These are phyloP conservation scores for Vitellaria paradoxa DNA, from an alignment of 179 eudicot species.

Conservation along the genomic window DNA sequence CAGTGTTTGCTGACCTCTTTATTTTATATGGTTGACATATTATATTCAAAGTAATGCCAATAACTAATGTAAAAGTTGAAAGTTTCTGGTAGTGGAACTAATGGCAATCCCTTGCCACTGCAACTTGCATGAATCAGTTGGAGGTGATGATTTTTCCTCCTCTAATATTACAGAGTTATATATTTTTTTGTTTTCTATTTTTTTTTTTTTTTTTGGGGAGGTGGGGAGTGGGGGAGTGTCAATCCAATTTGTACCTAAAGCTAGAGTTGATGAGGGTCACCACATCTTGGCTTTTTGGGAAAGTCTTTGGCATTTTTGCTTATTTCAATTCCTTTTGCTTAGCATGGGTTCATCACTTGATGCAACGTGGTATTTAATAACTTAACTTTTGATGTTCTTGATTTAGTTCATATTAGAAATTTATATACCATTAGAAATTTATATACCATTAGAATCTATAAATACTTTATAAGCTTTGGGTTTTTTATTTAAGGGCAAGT, in stretches of 20 bases:
- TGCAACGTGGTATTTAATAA: neutral
- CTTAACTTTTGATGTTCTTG: neutral
- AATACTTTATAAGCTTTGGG: neutral
- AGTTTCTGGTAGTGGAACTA: neutral
- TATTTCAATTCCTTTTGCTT: neutral
- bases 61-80: neutral
- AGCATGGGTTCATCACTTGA: neutral
- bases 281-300: neutral
- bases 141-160: constrained; percentile 4
- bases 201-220: too few species aligned
- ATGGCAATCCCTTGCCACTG: neutral
- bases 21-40: neutral
- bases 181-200: neutral
- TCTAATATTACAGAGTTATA: neutral
- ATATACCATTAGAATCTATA: neutral
- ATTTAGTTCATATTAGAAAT: constrained; percentile 2
- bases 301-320: neutral
- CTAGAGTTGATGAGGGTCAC: neutral
- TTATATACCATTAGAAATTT: neutral
- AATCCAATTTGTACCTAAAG: neutral
- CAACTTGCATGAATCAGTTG: constrained; percentile 7
- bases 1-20: neutral
- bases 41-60: neutral
- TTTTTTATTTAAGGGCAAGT: neutral
- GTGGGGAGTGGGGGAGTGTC: neutral